Evolutionary conservation across 129 eudicot species (phyloP), one percentile per base, ranked within the genome.

Genomic region (Solidago caesia): DNA sequence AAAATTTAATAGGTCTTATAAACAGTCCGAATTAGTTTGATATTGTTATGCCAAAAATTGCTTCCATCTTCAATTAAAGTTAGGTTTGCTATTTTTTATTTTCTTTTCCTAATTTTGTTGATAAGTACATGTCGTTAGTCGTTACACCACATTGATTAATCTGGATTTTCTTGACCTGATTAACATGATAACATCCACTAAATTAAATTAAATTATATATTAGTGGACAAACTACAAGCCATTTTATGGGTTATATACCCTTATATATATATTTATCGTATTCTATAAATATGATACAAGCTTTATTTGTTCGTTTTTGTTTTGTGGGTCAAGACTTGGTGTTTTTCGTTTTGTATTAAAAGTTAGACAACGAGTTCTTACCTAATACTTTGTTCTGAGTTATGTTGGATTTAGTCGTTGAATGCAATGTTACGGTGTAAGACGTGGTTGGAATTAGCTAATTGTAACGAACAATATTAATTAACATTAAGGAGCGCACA

Each of bases 301-400:
- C 4, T 68, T 70, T 15, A 11, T 67, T 61, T 26, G 55, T 75
- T 29, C 7, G 70, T 61, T 61, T 75, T 15, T 72, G 39, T 33
- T 51, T 13, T 77, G 64, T 75, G 76, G 55, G 47, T 49, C 67
- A 43, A 49, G 11, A 56, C 11, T 59, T 15, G 27, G 8, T 16
- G 2, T 27, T 41, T 70, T 39, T 49, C 44, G 29, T 12, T 53
- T 12, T 53, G 21, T 5, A 44, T 48, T 52, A 48, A 44, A 39
- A 60, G 56, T 13, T 60, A 47, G 49, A 44, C 10, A 66, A 53
- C 11, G 14, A 33, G 62, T 46, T 48, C 59, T 76, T 76, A 67
- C 74, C 80, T 76, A 76, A 76, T 67, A 27, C 39, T 75, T 67
- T 67, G 68, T 46, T 67, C 8, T 12, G 6, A 42, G 52, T 52